Percentiles rank a stretch among this genome's conserved stretches.
These are phyloP conservation scores for Teunomyces pallodes DNA, from an alignment of 805 yeast genomes.

Conservation along the genomic window DNA sequence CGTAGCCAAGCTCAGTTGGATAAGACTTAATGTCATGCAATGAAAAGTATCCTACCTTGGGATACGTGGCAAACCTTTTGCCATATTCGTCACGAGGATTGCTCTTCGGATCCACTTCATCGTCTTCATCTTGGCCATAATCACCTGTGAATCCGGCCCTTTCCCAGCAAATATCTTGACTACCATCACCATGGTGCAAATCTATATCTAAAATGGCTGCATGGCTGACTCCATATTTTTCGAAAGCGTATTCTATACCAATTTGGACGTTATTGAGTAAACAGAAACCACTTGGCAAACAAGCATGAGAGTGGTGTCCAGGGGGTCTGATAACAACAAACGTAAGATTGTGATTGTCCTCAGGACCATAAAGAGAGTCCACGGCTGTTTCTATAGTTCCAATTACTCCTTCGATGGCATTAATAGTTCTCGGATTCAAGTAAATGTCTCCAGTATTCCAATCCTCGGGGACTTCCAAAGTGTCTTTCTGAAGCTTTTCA, in stretches of 20 bases:
- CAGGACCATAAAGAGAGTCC: slow-evolving; percentile 40
- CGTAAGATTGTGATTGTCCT: slow-evolving; percentile 39
- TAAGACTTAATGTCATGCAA: slow-evolving; percentile 83
- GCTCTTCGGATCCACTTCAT: slow-evolving; percentile 30
- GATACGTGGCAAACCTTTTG: slow-evolving; percentile 42
- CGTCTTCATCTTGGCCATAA: slow-evolving; percentile 47
- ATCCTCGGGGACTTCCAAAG: slow-evolving; percentile 71
- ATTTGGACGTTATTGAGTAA: slow-evolving; percentile 78
- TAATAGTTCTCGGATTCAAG: slow-evolving; percentile 59
- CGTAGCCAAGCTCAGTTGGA: slow-evolving; percentile 79
- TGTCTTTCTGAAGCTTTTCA: slow-evolving; percentile 47
- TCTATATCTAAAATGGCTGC: slow-evolving; percentile 82
- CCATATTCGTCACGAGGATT: slow-evolving; percentile 49
- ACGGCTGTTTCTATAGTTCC: slow-evolving; percentile 74
- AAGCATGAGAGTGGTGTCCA: slow-evolving; percentile 84
- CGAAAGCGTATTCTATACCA: slow-evolving; percentile 73
- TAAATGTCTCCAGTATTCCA: slow-evolving; percentile 88
- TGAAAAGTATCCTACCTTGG: slow-evolving; percentile 78
- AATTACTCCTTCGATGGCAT: slow-evolving; percentile 72
- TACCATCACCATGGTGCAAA: slow-evolving; percentile 87
- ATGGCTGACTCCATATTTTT: slow-evolving; percentile 64
- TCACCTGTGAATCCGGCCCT: slow-evolving; percentile 59
- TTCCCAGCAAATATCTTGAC: slow-evolving; percentile 83
- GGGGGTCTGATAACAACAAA: slow-evolving; percentile 78
- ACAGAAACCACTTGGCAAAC: slow-evolving; percentile 84